These are phyloP conservation scores for Pseudogymnoascus sp. DNA, from an alignment of 2,329 filamentous ascomycete genomes.

Conservation along the genomic window DNA sequence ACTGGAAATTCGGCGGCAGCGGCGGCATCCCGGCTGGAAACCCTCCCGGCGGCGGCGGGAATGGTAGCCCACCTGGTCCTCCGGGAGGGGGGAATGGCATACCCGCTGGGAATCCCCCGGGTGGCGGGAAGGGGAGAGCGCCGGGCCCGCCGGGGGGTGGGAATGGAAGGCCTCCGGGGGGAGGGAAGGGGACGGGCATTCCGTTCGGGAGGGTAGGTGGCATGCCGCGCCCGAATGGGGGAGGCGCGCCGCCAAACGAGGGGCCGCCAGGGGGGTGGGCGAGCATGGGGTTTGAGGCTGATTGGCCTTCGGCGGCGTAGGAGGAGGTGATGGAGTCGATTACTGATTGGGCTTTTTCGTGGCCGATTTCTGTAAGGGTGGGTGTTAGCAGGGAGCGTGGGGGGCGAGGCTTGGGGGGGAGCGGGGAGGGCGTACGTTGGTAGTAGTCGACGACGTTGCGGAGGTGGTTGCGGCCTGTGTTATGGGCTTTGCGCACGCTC, in stretches of 20 bases:
- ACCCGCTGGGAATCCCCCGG: conserved; percentile 13
- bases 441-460: conserved; percentile 99
- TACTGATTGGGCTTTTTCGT: conserved; percentile 96
- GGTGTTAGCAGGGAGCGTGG: not conserved
- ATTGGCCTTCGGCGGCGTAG: conserved; percentile 89
- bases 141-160: conserved; percentile 35
- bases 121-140: conserved; percentile 9
- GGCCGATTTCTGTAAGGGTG: conserved; percentile 71
- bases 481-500: conserved; percentile 98
- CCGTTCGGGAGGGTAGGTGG: conserved; percentile 27
- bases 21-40: conserved; percentile 11
- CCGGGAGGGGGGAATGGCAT: conserved; percentile 16
- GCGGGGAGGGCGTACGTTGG: conserved; percentile 57
- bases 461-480: conserved; percentile 90
- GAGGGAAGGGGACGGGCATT: conserved; percentile 28
- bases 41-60: not conserved
- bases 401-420: not conserved
- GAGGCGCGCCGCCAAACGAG: conserved; percentile 34
- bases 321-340: conserved; percentile 97
- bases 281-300: conserved; percentile 77
- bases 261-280: conserved; percentile 52
- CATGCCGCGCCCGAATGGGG: conserved; percentile 41
- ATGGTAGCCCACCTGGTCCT: conserved; percentile 11
- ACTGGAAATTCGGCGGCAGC: conserved; percentile 46
- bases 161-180: conserved; percentile 36